Evolutionary conservation across 805 yeast species (phyloP).

Genomic region (Brettanomyces anomalus): DNA sequence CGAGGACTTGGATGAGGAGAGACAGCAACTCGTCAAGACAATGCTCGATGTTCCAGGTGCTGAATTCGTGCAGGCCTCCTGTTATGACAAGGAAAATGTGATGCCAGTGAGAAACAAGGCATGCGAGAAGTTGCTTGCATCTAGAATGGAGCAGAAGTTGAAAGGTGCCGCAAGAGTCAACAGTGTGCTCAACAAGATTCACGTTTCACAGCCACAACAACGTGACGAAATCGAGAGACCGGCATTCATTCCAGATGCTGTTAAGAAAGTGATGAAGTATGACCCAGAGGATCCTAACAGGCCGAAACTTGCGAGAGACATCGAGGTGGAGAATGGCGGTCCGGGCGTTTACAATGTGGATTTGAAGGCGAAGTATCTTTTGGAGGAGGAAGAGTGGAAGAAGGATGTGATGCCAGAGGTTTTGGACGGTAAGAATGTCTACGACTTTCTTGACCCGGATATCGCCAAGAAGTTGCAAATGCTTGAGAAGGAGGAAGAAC

Average conservation of each 20-base stretch:
- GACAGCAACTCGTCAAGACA: slow-evolving; percentile 61
- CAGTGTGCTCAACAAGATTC: slow-evolving; percentile 89
- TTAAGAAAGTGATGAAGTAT: slow-evolving; percentile 50
- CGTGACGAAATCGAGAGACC: slow-evolving; percentile 81
- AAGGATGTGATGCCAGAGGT: slow-evolving; percentile 95
- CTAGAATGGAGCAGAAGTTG: slow-evolving; percentile 93
- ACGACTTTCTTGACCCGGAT: slow-evolving; percentile 95
- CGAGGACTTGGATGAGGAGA: slow-evolving; percentile 73
- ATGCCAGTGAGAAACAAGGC: slow-evolving; percentile 96
- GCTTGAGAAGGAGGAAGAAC: slow-evolving; percentile 94
- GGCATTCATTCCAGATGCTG: slow-evolving; percentile 77
- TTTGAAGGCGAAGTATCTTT: slow-evolving; percentile 81
- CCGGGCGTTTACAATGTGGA: slow-evolving; percentile 97
- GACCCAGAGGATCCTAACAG: slow-evolving; percentile 77
- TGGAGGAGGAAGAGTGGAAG: slow-evolving; percentile 98
- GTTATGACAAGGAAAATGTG: slow-evolving; percentile 88
- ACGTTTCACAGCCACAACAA: slow-evolving; percentile 81
- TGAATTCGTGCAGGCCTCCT: slow-evolving; percentile 87
- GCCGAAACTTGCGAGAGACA: slow-evolving; percentile 73
- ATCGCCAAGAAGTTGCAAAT: slow-evolving; percentile 90
- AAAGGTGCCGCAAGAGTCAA: slow-evolving; percentile 85
- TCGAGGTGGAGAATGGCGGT: slow-evolving; percentile 94
- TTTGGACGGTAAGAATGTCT: slow-evolving; percentile 91
- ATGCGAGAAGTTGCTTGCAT: slow-evolving; percentile 90
- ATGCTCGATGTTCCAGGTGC: slow-evolving; percentile 66